phyloP scores from a whole-genome alignment of 2,329 filamentous ascomycete species.

The Blastomyces percursus region DNA sequence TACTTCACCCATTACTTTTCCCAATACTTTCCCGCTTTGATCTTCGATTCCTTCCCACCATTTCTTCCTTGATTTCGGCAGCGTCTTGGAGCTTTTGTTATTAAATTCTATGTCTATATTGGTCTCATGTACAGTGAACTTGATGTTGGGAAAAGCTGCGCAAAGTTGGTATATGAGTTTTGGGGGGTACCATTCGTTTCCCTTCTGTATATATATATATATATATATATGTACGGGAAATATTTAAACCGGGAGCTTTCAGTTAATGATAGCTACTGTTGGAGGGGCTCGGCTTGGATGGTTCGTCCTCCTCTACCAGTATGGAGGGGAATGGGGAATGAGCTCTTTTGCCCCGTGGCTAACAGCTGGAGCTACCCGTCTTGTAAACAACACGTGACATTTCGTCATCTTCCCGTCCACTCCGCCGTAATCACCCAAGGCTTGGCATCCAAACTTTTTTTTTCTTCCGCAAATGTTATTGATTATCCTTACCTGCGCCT shows the following conservation, averaged over 20 bases:
- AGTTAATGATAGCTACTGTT: no score
- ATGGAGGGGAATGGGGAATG: no score
- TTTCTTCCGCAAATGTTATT: neutral
- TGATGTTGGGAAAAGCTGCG: neutral
- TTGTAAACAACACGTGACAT: neutral
- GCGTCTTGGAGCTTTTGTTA: neutral
- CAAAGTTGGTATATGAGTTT: neutral
- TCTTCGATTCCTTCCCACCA: no score
- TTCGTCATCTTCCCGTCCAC: neutral
- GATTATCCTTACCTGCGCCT: neutral
- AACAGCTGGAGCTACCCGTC: no score
- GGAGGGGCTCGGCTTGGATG: no score
- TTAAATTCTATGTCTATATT: neutral
- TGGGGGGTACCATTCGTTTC: neutral
- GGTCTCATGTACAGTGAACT: neutral
- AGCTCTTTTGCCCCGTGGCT: no score
- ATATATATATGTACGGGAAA: neutral
- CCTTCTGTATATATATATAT: neutral
- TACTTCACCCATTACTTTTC: no score
- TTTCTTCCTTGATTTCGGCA: no score
- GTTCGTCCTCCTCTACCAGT: no score
- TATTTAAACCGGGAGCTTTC: neutral
- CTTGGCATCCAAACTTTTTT: slow-evolving; percentile 5
- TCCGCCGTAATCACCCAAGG: neutral
- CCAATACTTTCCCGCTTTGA: no score